phyloP scores from a whole-genome alignment of 2,329 filamentous ascomycete genomes.

The Phialocephala sp. region DNA sequence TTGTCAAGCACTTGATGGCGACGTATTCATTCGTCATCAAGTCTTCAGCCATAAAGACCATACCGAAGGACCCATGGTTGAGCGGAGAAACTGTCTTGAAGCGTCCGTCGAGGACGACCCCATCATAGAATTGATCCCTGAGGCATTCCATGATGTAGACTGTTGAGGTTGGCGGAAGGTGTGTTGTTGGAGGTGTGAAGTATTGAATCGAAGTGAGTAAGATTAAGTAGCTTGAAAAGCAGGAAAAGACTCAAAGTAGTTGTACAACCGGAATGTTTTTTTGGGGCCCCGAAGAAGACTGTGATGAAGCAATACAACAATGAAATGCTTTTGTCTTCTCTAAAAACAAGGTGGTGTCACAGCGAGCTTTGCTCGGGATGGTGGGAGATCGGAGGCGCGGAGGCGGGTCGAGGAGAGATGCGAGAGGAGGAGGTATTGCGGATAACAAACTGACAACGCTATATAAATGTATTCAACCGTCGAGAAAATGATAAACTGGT shows the following conservation, averaged over 20 bases:
- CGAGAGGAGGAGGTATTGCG: conserved; percentile 32
- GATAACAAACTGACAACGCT: conserved; percentile 45
- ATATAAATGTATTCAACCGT: conserved; percentile 44
- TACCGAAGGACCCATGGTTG: conserved; percentile 98
- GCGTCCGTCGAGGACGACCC: conserved; percentile 83
- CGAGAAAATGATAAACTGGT: conserved; percentile 39
- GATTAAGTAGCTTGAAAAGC: conserved; percentile 33
- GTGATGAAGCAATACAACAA: conserved; percentile 37
- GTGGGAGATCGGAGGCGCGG: conserved; percentile 27
- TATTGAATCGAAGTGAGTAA: conserved; percentile 25
- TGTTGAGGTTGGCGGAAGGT: conserved; percentile 1
- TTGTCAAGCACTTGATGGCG: conserved; percentile 96
- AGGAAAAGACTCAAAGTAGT: conserved; percentile 35
- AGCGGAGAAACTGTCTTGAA: conserved; percentile 92
- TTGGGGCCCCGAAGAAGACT: conserved; percentile 35
- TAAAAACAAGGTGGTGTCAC: conserved; percentile 44
- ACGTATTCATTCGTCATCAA: conserved; percentile 77
- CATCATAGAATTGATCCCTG: conserved; percentile 79
- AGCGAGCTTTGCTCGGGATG: conserved; percentile 38
- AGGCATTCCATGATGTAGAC: conserved; percentile 75
- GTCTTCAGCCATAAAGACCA: conserved; percentile 95
- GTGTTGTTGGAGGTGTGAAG: conserved; percentile 16
- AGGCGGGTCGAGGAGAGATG: conserved; percentile 31
- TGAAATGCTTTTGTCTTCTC: conserved; percentile 45
- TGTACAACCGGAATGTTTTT: conserved; percentile 43